Evolutionary conservation across 1,284 basidiomycete species (phyloP).

Genomic region (Rhodotorula sp.): DNA sequence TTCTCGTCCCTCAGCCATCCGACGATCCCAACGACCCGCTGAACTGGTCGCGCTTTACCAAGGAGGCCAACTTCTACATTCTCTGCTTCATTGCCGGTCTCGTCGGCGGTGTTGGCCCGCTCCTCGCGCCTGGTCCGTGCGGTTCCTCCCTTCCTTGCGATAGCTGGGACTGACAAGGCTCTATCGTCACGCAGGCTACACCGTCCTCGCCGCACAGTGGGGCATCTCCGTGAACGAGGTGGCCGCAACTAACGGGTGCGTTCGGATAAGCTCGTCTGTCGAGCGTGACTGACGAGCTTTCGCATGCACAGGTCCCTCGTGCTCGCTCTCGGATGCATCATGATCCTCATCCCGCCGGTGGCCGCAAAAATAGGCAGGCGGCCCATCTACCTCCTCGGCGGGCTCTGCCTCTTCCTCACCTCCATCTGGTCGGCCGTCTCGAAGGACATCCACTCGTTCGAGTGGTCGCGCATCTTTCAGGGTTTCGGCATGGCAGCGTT

Average conservation of each 20-base stretch:
- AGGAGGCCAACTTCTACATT: constrained; percentile 55
- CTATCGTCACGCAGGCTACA: constrained; percentile 46
- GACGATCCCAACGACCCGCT: constrained; percentile 37
- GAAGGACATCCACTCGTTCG: constrained; percentile 55
- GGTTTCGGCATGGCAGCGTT: constrained; percentile 57
- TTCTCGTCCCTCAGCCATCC: constrained; percentile 27
- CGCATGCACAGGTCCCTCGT: constrained; percentile 42
- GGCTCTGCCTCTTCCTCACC: constrained; percentile 55
- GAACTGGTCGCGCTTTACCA: constrained; percentile 25
- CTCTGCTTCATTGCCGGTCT: constrained; percentile 51
- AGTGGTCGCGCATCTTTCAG: constrained; percentile 54
- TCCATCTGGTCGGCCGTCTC: constrained; percentile 57
- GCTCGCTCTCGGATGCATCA: constrained; percentile 54
- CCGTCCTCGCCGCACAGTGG: constrained; percentile 54
- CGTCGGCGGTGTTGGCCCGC: constrained; percentile 55
- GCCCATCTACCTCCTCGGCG: constrained; percentile 56
- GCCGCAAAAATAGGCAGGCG: constrained; percentile 58
- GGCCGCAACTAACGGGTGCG: constrained; percentile 40
- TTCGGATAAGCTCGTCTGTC: too few relatives aligned
- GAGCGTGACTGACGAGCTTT: background rate
- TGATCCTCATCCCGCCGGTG: constrained; percentile 55
- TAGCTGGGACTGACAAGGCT: too few relatives aligned
- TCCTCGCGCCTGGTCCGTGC: constrained; percentile 52
- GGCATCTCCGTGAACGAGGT: constrained; percentile 55
- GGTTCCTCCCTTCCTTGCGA: too few relatives aligned